Conservation (phyloP, 2,329 filamentous ascomycete species). For the Colletotrichum limetticola region DNA sequence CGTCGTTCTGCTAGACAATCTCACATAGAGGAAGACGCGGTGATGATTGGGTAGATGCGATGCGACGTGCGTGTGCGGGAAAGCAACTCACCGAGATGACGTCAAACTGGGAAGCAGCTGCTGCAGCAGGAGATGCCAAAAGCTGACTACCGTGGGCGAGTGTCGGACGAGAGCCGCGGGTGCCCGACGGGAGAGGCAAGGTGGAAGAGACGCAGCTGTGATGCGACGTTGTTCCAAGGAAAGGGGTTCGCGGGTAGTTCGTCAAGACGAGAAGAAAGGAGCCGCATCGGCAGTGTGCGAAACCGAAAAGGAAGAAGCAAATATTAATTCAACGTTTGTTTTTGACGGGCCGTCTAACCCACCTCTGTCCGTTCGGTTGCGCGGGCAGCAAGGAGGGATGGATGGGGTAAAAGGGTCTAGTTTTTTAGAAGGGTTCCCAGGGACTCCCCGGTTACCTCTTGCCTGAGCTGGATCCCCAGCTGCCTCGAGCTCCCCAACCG, state of each 20-base stretch:
- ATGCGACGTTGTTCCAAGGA: constrained; percentile 7
- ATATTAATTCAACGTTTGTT: constrained; percentile 17
- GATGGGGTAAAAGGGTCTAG: constrained; percentile 29
- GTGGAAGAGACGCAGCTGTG: neutral
- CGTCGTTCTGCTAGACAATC: constrained; percentile 16
- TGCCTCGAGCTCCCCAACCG: neutral
- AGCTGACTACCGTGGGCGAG: constrained; percentile 7
- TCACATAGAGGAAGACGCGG: neutral
- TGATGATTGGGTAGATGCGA: constrained; percentile 22
- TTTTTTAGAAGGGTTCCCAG: constrained; percentile 24
- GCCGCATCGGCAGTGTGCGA: constrained; percentile 13
- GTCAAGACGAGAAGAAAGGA: neutral
- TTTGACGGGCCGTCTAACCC: constrained; percentile 27
- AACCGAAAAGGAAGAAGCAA: constrained; percentile 19
- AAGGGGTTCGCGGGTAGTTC: constrained; percentile 2
- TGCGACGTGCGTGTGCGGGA: neutral
- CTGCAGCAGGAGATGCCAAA: no score
- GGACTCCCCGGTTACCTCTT: constrained; percentile 22
- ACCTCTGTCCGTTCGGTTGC: constrained; percentile 27
- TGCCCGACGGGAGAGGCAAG: neutral
- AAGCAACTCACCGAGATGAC: constrained; percentile 32
- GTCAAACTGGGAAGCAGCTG: constrained; percentile 20
- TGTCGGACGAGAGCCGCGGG: neutral
- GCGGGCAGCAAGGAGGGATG: constrained; percentile 32
- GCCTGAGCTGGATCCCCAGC: neutral